phyloP scores from a whole-genome alignment of 73 alveolate genomes.

The Diophrys appendiculata region DNA sequence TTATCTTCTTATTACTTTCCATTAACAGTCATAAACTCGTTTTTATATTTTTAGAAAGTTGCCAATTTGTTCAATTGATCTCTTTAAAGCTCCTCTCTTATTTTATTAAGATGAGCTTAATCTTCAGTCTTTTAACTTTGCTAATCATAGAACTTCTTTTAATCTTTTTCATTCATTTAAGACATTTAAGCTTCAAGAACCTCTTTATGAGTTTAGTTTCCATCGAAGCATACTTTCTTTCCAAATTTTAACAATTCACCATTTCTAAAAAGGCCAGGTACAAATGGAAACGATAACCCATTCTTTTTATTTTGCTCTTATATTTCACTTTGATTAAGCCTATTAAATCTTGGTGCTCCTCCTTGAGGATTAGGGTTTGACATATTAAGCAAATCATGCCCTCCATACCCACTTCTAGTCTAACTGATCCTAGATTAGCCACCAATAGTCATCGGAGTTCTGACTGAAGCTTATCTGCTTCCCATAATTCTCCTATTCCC shows the following conservation, averaged over 20 bases:
- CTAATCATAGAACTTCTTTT: background rate
- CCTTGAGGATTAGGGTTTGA: slow-evolving; percentile 2
- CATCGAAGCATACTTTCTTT: slow-evolving; percentile 24
- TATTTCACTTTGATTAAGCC: background rate
- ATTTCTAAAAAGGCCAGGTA: slow-evolving; percentile 12
- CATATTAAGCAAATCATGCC: background rate
- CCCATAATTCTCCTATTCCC: background rate
- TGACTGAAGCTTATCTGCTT: slow-evolving; percentile 27
- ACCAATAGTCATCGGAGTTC: slow-evolving; percentile 13
- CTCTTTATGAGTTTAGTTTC: slow-evolving; percentile 11
- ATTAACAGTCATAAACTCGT: background rate
- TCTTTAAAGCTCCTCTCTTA: slow-evolving; percentile 9
- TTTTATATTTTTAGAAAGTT: background rate
- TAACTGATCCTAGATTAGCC: background rate
- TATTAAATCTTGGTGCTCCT: slow-evolving; percentile 1
- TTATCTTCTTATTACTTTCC: background rate
- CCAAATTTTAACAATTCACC: slow-evolving; percentile 2
- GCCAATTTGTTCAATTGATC: background rate
- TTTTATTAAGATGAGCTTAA: background rate
- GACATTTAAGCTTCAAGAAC: slow-evolving; percentile 12
- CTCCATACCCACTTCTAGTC: background rate
- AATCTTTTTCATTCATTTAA: slow-evolving; percentile 11
- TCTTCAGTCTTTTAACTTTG: slow-evolving; percentile 10
- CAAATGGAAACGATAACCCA: slow-evolving; percentile 9
- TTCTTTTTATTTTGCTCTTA: background rate